phyloP scores from a whole-genome alignment of 1,284 basidiomycete genomes.

The Heterobasidion irregulare region DNA sequence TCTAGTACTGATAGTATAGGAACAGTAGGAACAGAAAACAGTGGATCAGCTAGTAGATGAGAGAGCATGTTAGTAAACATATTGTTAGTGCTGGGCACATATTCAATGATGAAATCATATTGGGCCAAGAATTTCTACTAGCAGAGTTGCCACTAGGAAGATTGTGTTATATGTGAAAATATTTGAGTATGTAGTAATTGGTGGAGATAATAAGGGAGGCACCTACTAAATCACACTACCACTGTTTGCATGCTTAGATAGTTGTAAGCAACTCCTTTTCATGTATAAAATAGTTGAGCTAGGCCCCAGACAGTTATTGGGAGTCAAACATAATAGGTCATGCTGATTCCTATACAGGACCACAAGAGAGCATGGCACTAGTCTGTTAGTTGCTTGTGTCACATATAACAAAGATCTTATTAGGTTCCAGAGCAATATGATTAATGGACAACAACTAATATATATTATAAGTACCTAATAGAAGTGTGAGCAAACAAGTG shows the following conservation, averaged over 20 bases:
- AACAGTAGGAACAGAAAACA: not conserved
- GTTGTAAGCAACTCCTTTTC: constrained; percentile 17
- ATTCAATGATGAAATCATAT: constrained; percentile 16
- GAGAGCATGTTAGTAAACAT: constrained; percentile 25
- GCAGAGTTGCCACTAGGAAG: constrained; percentile 15
- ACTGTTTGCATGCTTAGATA: constrained; percentile 13
- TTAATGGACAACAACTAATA: not conserved
- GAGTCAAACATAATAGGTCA: constrained; percentile 11
- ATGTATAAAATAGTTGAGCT: constrained; percentile 19
- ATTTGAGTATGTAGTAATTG: constrained; percentile 18
- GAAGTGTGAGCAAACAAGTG: too few species aligned
- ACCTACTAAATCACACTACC: constrained; percentile 11
- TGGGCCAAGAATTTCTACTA: constrained; percentile 17
- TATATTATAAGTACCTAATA: too few species aligned
- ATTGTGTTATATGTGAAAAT: constrained; percentile 16
- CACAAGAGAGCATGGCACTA: constrained; percentile 16
- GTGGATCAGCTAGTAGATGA: constrained; percentile 14
- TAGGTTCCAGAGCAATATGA: not conserved
- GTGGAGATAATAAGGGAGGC: constrained; percentile 15
- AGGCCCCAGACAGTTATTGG: constrained; percentile 16
- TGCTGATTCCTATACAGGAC: constrained; percentile 9
- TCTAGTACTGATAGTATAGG: not conserved
- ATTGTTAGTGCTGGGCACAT: constrained; percentile 10
- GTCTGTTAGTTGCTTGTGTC: constrained; percentile 18
- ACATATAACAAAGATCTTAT: constrained; percentile 17